Percentiles rank a stretch among this genome's conserved stretches.
Evolutionary conservation across 1,139 yeast species (phyloP).

Genomic region (Schizosaccharomyces versatilis): DNA sequence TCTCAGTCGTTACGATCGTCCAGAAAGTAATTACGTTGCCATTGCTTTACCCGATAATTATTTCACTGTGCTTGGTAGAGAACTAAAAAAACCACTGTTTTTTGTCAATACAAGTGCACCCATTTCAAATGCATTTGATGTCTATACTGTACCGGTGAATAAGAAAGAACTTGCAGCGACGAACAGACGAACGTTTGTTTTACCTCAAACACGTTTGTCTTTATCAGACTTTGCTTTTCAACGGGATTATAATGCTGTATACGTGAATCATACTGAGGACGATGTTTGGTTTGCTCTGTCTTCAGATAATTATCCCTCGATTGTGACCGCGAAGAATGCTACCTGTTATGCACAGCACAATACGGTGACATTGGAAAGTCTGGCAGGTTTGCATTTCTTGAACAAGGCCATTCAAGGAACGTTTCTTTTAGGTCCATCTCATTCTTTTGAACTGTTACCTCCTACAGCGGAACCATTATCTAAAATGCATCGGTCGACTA

Average conservation of each 20-base stretch:
- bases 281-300: constrained; percentile 79
- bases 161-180: neutral
- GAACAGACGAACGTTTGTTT: neutral
- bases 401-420: no score
- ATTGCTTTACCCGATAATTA: constrained; percentile 58
- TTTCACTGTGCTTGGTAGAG: constrained; percentile 19
- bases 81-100: neutral
- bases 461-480: no score
- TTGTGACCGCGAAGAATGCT: constrained; percentile 48
- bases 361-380: no score
- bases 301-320: constrained; percentile 50
- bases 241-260: neutral
- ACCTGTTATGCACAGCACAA: constrained; percentile 13
- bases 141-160: neutral
- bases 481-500: no score
- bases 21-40: constrained; percentile 48
- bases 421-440: no score
- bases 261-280: constrained; percentile 36
- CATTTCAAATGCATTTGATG: neutral
- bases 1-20: constrained; percentile 21
- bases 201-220: neutral
- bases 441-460: no score
- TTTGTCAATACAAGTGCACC: neutral
- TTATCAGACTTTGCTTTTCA: no score
- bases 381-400: no score